Conservation (phyloP, 164 flowering plant genomes). For the Cinnamomum chago region DNA sequence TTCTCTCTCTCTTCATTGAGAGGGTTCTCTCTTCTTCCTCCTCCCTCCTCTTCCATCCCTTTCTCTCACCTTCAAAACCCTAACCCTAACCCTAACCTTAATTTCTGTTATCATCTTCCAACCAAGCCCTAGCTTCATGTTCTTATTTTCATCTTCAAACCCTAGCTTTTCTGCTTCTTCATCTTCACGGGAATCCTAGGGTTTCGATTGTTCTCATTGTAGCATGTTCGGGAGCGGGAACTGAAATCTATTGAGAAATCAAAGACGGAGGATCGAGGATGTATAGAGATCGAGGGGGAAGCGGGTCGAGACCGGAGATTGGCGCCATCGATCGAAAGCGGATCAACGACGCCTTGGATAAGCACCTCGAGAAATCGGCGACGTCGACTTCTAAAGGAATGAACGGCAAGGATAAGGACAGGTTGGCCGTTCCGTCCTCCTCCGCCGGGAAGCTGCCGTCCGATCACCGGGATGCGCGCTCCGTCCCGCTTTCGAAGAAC, state of each 20-base stretch:
- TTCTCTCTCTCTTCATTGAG: neutral
- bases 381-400: constrained; percentile 55
- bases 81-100: neutral
- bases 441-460: constrained; percentile 31
- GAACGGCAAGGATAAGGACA: constrained; percentile 46
- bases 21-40: neutral
- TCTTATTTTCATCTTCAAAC: neutral
- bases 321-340: constrained; percentile 56
- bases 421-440: constrained; percentile 31
- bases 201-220: neutral
- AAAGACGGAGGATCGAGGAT: constrained; percentile 16
- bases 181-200: constrained; percentile 2
- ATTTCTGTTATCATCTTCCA: neutral
- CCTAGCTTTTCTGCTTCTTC: neutral
- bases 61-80: neutral
- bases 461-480: constrained; percentile 38
- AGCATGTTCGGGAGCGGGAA: constrained; percentile 8
- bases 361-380: constrained; percentile 62
- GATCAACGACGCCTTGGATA: constrained; percentile 64
- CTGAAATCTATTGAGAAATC: neutral
- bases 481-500: constrained; percentile 33
- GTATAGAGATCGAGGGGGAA: constrained; percentile 41
- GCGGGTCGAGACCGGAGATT: constrained; percentile 44
- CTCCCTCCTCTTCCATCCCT: neutral
- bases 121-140: neutral